A percentile compares a stretch with the other conserved stretches of the same genome.
phyloP scores from a whole-genome alignment of 2,329 filamentous ascomycete genomes.

The Grosmannia serpens region DNA sequence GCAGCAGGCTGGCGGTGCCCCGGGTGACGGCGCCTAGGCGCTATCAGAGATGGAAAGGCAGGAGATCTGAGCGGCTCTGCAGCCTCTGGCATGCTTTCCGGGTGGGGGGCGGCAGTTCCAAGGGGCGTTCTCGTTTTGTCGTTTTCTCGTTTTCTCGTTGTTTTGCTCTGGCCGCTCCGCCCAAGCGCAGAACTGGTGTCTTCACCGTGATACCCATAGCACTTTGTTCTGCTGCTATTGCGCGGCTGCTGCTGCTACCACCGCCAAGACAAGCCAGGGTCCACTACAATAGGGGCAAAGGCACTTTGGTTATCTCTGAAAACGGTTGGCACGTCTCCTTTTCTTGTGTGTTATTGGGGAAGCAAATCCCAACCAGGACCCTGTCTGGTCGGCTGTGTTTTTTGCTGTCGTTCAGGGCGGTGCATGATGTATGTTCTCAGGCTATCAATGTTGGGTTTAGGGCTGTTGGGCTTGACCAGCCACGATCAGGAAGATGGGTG shows the following conservation, averaged over 20 bases:
- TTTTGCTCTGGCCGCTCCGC: neutral
- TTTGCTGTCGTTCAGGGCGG: neutral
- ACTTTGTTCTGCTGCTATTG: neutral
- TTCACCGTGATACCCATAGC: neutral
- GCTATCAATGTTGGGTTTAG: neutral
- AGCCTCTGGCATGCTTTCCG: neutral
- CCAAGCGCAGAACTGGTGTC: neutral
- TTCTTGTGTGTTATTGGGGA: neutral
- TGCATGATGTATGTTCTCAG: neutral
- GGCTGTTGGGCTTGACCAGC: neutral
- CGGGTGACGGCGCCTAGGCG: slow-evolving; percentile 2
- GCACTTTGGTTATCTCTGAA: neutral
- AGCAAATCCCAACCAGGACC: neutral
- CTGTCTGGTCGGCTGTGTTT: neutral
- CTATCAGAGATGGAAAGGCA: neutral
- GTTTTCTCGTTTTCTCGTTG: neutral
- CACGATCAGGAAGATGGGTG: neutral
- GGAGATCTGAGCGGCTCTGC: neutral
- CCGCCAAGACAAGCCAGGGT: neutral
- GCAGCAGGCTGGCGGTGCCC: slow-evolving; percentile 13
- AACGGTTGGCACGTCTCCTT: neutral
- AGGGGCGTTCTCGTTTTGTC: neutral
- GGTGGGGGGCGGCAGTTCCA: neutral
- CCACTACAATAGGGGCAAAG: neutral
- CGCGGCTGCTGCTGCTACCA: neutral